These are phyloP conservation scores for Kitagawia praeruptora DNA, from an alignment of 129 eudicot species.

Conservation along the genomic window DNA sequence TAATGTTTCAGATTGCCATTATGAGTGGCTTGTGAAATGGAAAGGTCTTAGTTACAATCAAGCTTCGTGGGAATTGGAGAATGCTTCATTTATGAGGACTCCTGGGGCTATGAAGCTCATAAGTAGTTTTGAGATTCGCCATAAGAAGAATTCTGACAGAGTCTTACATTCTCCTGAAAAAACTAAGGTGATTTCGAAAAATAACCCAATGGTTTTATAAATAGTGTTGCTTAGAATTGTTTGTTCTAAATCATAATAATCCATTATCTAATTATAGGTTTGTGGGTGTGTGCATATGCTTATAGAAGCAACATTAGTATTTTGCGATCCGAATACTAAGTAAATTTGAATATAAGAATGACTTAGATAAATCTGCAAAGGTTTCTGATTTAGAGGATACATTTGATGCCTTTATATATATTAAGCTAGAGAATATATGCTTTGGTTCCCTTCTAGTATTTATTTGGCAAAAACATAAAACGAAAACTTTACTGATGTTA, in stretches of 20 bases:
- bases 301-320: not conserved
- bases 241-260: not conserved
- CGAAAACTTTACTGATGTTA: not conserved
- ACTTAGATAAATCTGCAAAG: not conserved
- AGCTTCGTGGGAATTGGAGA: constrained; percentile 33
- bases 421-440: not conserved
- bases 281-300: not conserved
- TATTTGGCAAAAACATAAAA: not conserved
- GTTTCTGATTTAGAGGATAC: not conserved
- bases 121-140: constrained; percentile 21
- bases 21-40: constrained; percentile 52
- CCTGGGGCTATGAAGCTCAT: constrained; percentile 26
- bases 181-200: constrained; percentile 13
- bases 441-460: not conserved
- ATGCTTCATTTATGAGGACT: constrained; percentile 22
- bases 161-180: not conserved
- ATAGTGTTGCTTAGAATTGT: not conserved
- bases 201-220: not conserved
- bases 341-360: not conserved
- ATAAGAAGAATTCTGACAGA: not conserved
- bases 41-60: constrained; percentile 27
- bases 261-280: not conserved
- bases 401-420: not conserved
- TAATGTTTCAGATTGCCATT: constrained; percentile 9
- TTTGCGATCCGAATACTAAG: not conserved